These are phyloP conservation scores for Fraxinus velutina DNA, from an alignment of 305 asterid species.

Conservation along the genomic window DNA sequence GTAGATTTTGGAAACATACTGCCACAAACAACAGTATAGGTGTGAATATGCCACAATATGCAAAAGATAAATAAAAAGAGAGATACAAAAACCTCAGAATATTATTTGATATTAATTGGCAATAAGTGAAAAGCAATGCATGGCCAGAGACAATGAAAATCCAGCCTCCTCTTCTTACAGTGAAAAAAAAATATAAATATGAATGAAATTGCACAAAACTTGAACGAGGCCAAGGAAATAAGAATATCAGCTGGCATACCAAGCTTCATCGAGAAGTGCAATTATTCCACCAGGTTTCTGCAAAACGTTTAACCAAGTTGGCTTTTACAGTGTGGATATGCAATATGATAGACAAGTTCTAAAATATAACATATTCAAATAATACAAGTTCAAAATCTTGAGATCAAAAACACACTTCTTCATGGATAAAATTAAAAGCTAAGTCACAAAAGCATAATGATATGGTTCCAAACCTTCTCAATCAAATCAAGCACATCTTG, in stretches of 20 bases:
- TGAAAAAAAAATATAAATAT: background rate
- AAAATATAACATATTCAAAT: constrained; percentile 7
- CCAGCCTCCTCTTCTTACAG: background rate
- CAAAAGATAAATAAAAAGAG: constrained; percentile 2
- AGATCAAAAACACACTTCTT: background rate
- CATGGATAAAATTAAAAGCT: constrained; percentile 7
- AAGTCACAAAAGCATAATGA: constrained; percentile 17
- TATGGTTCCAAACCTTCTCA: constrained; percentile 66
- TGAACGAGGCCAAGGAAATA: background rate
- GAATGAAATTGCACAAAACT: background rate
- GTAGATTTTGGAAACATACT: constrained; percentile 99
- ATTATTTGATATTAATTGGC: constrained; percentile 23
- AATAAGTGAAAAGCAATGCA: constrained; percentile 16
- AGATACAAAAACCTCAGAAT: background rate
- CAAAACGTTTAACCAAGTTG: constrained; percentile 25
- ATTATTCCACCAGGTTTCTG: constrained; percentile 99
- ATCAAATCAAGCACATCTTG: constrained; percentile 98
- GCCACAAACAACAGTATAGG: constrained; percentile 35
- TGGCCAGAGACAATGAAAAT: background rate
- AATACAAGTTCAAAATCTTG: background rate
- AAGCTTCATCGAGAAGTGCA: constrained; percentile 96
- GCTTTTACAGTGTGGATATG: constrained; percentile 5
- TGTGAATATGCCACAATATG: constrained; percentile 12
- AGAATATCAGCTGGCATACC: constrained; percentile 37
- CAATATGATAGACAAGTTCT: background rate